phyloP scores from a whole-genome alignment of 2,329 filamentous ascomycete genomes.

The Lasiodiplodia sp. region DNA sequence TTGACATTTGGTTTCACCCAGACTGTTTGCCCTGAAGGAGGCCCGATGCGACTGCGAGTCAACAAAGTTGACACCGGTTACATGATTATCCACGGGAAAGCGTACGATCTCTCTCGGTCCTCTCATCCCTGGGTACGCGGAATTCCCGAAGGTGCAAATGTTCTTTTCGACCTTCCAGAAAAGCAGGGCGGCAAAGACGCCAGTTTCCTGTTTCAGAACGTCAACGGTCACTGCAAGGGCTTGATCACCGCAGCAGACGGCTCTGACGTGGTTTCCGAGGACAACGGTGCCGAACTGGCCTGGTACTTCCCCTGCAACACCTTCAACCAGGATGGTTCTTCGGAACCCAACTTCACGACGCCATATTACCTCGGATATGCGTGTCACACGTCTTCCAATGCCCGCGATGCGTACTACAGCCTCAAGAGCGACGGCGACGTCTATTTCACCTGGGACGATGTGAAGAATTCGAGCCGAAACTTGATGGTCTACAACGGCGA shows the following conservation, averaged over 20 bases:
- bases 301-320: slow-evolving; percentile 97
- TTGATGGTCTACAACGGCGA: slow-evolving; percentile 93
- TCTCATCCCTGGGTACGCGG: slow-evolving; percentile 81
- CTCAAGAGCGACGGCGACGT: slow-evolving; percentile 80
- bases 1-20: slow-evolving; percentile 96
- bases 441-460: slow-evolving; percentile 94
- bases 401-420: slow-evolving; percentile 78
- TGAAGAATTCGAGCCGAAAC: slow-evolving; percentile 87
- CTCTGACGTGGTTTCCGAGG: slow-evolving; percentile 82
- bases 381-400: slow-evolving; percentile 79
- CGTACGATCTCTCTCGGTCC: slow-evolving; percentile 82
- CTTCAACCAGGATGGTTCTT: slow-evolving; percentile 93
- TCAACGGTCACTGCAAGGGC: slow-evolving; percentile 95
- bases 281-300: slow-evolving; percentile 71
- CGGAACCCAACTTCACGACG: slow-evolving; percentile 73
- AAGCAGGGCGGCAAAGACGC: slow-evolving; percentile 89
- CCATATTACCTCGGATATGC: slow-evolving; percentile 83
- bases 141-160: slow-evolving; percentile 76
- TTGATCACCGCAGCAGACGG: slow-evolving; percentile 75
- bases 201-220: slow-evolving; percentile 97
- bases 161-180: slow-evolving; percentile 84
- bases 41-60: slow-evolving; percentile 72
- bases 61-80: slow-evolving; percentile 83
- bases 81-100: slow-evolving; percentile 95
- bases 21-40: slow-evolving; percentile 79